These are phyloP conservation scores for Apiotrichum laibachii DNA, from an alignment of 1,284 basidiomycete genomes.

Conservation along the genomic window DNA sequence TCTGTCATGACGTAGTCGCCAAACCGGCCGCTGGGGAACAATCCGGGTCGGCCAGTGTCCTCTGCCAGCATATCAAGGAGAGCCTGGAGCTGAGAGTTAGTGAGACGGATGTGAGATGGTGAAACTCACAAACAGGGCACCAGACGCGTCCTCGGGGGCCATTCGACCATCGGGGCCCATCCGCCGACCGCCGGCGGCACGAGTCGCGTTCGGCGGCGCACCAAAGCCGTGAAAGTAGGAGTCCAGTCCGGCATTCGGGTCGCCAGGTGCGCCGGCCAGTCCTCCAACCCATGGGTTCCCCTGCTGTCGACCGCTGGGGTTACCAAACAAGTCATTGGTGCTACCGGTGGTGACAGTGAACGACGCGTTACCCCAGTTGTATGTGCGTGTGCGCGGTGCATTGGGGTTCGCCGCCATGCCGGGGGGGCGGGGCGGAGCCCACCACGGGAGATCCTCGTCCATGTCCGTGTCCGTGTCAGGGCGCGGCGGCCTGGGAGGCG, in stretches of 20 bases:
- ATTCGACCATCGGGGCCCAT: slow-evolving; percentile 3
- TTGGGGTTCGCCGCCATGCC: too few relatives aligned
- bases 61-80: slow-evolving; percentile 33
- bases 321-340: background rate
- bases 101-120: too few relatives aligned
- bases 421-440: background rate
- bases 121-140: slow-evolving; percentile 28
- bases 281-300: slow-evolving; percentile 12
- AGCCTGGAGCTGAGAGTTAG: slow-evolving; percentile 28
- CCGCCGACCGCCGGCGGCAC: too few relatives aligned
- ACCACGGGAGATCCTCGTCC: too few relatives aligned
- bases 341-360: slow-evolving; percentile 1
- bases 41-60: slow-evolving; percentile 24
- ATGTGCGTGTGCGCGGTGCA: slow-evolving; percentile 1
- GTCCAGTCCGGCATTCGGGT: slow-evolving; percentile 12
- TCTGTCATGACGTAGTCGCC: slow-evolving; percentile 50
- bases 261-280: slow-evolving; percentile 11
- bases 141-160: background rate
- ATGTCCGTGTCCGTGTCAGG: background rate
- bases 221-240: slow-evolving; percentile 35
- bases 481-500: too few relatives aligned
- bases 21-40: slow-evolving; percentile 28
- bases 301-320: slow-evolving; percentile 3
- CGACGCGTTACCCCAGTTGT: slow-evolving; percentile 1
- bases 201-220: slow-evolving; percentile 9